Percentiles rank a stretch among this genome's conserved stretches.
Evolutionary conservation across 2,329 filamentous ascomycete species (phyloP).

Genomic region (Chaetomium sp.): DNA sequence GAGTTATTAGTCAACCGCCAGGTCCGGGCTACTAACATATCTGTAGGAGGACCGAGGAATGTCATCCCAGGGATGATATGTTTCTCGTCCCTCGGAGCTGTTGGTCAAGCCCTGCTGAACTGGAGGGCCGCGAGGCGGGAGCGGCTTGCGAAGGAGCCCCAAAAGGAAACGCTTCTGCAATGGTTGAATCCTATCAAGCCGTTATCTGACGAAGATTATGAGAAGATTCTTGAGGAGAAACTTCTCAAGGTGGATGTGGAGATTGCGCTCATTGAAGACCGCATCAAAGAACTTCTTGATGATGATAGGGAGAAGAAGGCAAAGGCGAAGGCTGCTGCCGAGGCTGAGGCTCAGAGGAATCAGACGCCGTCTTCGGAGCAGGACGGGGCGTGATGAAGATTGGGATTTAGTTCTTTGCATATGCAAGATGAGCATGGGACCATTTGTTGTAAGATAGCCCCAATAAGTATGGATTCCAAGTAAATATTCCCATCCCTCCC

Average conservation of each 20-base stretch:
- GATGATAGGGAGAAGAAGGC: slow-evolving; percentile 17
- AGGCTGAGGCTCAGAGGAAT: background rate
- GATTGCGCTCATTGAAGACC: slow-evolving; percentile 73
- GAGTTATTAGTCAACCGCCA: background rate
- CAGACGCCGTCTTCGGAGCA: background rate
- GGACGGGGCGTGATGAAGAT: background rate
- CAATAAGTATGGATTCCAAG: too few species aligned
- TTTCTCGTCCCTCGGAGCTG: slow-evolving; percentile 36
- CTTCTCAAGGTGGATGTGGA: slow-evolving; percentile 66
- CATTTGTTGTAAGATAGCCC: slow-evolving; percentile 3
- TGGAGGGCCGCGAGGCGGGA: slow-evolving; percentile 9
- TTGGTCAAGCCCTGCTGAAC: slow-evolving; percentile 26
- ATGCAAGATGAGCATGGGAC: background rate
- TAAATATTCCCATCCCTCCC: too few species aligned
- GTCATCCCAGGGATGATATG: slow-evolving; percentile 46
- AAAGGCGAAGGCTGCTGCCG: background rate
- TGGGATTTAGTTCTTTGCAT: background rate
- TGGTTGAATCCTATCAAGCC: slow-evolving; percentile 67
- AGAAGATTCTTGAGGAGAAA: slow-evolving; percentile 62
- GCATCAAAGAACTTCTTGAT: slow-evolving; percentile 43
- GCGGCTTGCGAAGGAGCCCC: background rate
- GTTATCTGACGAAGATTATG: slow-evolving; percentile 67
- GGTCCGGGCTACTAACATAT: slow-evolving; percentile 9
- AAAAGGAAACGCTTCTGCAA: slow-evolving; percentile 38
- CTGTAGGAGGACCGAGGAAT: slow-evolving; percentile 44